Base-by-base conservation (phyloP, 2,329 filamentous ascomycete species). In the Alternaria burnsii region DNA sequence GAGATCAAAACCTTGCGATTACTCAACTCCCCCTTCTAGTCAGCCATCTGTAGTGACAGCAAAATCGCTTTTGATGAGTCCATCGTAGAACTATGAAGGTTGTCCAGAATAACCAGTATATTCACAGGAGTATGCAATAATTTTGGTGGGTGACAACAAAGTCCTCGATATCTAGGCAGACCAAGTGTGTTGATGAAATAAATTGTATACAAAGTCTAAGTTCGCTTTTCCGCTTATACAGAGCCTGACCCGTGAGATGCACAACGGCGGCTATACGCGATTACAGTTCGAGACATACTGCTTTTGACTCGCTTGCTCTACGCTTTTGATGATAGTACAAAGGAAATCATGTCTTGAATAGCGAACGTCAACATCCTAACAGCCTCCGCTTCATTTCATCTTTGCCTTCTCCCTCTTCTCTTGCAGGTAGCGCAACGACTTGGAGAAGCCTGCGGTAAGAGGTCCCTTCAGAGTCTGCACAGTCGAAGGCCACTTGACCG, bases 401-500 rank as follows among this genome's bases (percentile, higher is more conserved):
- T 69, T 78, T 5, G 76, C 80, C 68, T 83, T 84, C 30, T 73
- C 72, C 44, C 81, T 71, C 84, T 99, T 99, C 77, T 98, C 95
- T 43, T 85, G 83, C 55, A 96, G 72, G 76, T 99, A 99, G 63
- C 89, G 86, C 82, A 86, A 85, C 6, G 89, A 90, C 71, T 89
- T 87, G 7, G 82, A 75, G 16, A 91, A 76, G 0, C 95, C 96
- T 0, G 91, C 89, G 3, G 93, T 98, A 44, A 97, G 78, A 1
- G 91, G 77, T 2, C 93, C 89, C 81, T 99, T 99, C 63, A 94
- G 76, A 55, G 89, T 95, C 79, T 99, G 94, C 5, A 89, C 89
- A 3, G 92, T 93, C 71, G 93, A 95, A 0, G 95, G 94, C 95
- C 95, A 98, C 57, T 88, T 87, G 70, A 98, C 92, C 0, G 96